These are phyloP conservation scores for Pseudogymnoascus sp. DNA, from an alignment of 2,329 filamentous ascomycete species.

Conservation along the genomic window DNA sequence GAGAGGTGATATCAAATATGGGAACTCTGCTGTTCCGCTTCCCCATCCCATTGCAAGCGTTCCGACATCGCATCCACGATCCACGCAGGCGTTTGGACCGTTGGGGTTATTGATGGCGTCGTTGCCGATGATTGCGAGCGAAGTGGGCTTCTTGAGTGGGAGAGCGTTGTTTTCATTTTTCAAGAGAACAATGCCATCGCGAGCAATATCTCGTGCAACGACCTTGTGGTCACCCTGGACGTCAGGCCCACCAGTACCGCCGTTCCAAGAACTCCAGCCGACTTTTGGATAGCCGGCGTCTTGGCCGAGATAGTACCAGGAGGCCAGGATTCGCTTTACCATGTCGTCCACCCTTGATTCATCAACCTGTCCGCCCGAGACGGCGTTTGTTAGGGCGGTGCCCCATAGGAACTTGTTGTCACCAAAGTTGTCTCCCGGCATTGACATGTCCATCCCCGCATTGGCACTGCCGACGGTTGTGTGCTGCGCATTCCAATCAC, in stretches of 20 bases:
- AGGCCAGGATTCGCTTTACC: conserved; percentile 54
- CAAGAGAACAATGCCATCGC: conserved; percentile 57
- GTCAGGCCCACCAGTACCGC: conserved; percentile 30
- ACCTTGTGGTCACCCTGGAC: conserved; percentile 54
- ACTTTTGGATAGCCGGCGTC: conserved; percentile 39
- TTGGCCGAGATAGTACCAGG: conserved; percentile 54
- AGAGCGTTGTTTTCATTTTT: conserved; percentile 55
- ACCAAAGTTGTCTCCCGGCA: conserved; percentile 62
- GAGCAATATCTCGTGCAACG: conserved; percentile 49
- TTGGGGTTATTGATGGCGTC: conserved; percentile 53
- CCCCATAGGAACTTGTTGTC: conserved; percentile 48
- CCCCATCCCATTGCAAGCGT: conserved; percentile 61
- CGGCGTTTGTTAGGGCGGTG: conserved; percentile 42
- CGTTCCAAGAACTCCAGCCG: conserved; percentile 35
- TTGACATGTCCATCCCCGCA: conserved; percentile 69
- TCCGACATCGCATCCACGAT: conserved; percentile 54
- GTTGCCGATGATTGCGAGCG: conserved; percentile 55
- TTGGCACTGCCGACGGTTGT: conserved; percentile 59
- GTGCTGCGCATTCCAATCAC: conserved; percentile 74
- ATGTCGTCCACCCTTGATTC: conserved; percentile 60
- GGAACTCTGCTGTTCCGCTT: neutral
- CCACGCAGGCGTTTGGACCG: conserved; percentile 57
- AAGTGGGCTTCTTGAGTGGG: conserved; percentile 47
- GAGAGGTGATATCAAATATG: conserved; percentile 56
- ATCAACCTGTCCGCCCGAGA: conserved; percentile 50